A percentile compares a stretch with the other conserved stretches of the same genome.
phyloP scores from a whole-genome alignment of 2,329 filamentous ascomycete species.

The Escovopsis weberi region DNA sequence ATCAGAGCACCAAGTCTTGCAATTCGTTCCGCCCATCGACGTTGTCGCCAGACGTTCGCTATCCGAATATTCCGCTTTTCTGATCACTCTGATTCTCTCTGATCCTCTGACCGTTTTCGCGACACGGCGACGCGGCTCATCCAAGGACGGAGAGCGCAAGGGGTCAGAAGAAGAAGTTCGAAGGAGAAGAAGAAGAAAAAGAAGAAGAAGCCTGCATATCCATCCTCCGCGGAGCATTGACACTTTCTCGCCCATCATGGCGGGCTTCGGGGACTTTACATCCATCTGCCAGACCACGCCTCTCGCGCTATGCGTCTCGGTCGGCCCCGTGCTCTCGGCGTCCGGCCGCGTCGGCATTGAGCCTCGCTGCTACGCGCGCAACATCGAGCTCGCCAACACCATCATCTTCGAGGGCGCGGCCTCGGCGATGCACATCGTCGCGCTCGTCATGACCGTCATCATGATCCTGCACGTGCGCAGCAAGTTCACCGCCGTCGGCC shows the following conservation, averaged over 20 bases:
- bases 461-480: conserved; percentile 96
- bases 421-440: conserved; percentile 82
- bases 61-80: no score
- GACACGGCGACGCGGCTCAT: no score
- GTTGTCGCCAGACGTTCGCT: no score
- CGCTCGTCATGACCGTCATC: conserved; percentile 82
- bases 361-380: conserved; percentile 81
- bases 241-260: conserved; percentile 30
- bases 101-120: no score
- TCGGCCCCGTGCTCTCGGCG: conserved; percentile 60
- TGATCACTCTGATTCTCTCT: no score
- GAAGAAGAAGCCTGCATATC: no score
- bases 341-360: conserved; percentile 63
- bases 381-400: conserved; percentile 92
- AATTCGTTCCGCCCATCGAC: no score
- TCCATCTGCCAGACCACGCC: conserved; percentile 73
- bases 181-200: no score
- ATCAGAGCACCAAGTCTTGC: no score
- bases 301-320: conserved; percentile 72
- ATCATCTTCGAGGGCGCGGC: conserved; percentile 94
- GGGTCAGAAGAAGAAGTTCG: no score
- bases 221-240: no score
- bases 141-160: no score
- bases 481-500: conserved; percentile 92
- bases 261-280: conserved; percentile 86